Percentiles rank a stretch among this genome's conserved stretches.
phyloP scores from a whole-genome alignment of 2,329 filamentous ascomycete species.

The Colletotrichum gloeosporioides region DNA sequence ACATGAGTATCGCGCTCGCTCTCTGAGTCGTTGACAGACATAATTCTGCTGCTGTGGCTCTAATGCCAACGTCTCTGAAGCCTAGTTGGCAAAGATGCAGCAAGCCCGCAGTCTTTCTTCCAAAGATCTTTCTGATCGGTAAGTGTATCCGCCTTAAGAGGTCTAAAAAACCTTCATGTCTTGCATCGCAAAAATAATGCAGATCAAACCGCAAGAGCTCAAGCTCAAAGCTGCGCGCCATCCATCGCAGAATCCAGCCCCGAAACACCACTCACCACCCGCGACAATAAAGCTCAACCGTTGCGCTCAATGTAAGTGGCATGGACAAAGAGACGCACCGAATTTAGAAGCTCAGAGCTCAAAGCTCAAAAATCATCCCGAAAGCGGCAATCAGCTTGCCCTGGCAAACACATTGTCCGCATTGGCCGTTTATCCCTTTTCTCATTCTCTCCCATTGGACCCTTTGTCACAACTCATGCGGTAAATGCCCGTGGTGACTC shows the following conservation, averaged over 20 bases:
- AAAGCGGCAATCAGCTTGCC: not conserved
- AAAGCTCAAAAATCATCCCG: not conserved
- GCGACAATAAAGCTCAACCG: not conserved
- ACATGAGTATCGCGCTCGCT: not conserved
- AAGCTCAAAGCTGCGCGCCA: not conserved
- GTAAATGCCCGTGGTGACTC: not conserved
- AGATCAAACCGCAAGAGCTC: not conserved
- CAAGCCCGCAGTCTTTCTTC: not conserved
- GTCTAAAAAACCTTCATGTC: fast-evolving
- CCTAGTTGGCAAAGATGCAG: not conserved
- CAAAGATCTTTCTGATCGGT: not conserved
- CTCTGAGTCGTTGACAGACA: not conserved
- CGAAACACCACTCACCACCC: not conserved
- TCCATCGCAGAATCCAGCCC: not conserved
- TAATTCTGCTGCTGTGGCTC: not conserved
- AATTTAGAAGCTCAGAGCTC: not conserved
- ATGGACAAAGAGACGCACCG: not conserved
- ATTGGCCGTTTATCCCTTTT: not conserved
- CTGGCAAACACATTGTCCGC: conserved; percentile 2
- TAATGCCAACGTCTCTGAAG: not conserved
- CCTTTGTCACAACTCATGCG: not conserved
- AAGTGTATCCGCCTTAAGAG: not conserved
- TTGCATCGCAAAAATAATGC: not conserved
- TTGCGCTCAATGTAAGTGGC: not conserved
- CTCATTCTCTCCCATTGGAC: not conserved